Percentiles rank a stretch among this genome's conserved stretches.
Conservation (phyloP, 345 rosid species). For the Eucalyptus cloeziana region DNA sequence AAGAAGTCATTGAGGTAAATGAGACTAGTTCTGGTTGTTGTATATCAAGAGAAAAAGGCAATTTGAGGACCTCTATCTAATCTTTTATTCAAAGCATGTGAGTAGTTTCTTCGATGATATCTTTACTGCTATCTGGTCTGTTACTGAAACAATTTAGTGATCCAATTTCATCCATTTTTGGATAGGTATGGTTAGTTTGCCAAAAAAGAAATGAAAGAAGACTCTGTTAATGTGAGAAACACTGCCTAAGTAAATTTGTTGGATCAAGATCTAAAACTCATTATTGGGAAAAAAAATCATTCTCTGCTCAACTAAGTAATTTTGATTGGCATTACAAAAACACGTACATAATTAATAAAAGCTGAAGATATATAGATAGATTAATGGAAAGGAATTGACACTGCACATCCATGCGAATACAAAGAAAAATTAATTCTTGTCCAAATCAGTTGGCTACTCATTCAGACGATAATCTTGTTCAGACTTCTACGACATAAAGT, state of each 20-base stretch:
- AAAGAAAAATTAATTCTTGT: background rate
- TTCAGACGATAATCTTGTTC: background rate
- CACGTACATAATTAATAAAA: background rate
- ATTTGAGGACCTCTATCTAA: background rate
- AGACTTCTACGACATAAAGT: background rate
- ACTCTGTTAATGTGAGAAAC: background rate
- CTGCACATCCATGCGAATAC: background rate
- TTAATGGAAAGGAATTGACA: background rate
- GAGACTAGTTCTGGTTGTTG: background rate
- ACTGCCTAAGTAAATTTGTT: background rate
- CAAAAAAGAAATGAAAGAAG: background rate
- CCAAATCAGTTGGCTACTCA: background rate
- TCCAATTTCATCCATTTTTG: background rate
- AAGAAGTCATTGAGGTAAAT: background rate
- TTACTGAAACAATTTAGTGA: background rate
- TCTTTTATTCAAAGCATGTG: background rate
- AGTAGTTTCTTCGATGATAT: background rate
- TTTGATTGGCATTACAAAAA: background rate
- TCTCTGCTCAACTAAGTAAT: background rate
- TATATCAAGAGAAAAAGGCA: background rate
- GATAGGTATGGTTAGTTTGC: background rate
- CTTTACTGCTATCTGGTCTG: background rate
- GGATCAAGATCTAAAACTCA: background rate
- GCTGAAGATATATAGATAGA: background rate
- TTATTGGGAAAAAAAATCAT: background rate